A percentile compares a stretch with the other conserved stretches of the same genome.
These are phyloP conservation scores for Crotalaria pallida DNA, from an alignment of 306 rosid genomes.

Conservation along the genomic window DNA sequence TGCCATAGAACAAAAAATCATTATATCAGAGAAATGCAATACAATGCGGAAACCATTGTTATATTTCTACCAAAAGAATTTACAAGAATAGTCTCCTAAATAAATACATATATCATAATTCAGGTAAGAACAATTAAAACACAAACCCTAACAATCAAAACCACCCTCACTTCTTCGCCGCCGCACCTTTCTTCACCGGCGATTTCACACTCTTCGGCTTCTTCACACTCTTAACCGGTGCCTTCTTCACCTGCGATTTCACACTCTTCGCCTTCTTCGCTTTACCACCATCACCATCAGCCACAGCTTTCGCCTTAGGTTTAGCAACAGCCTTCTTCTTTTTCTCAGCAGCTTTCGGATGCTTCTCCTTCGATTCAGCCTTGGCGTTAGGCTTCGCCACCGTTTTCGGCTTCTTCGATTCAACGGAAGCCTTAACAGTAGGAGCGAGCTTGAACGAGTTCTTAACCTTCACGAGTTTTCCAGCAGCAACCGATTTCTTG, in stretches of 20 bases:
- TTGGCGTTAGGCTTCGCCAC: neutral
- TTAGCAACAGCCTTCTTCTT: constrained; percentile 27
- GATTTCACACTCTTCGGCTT: constrained; percentile 41
- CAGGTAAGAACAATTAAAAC: too few species aligned
- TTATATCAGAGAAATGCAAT: neutral
- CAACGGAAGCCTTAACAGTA: neutral
- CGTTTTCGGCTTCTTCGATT: constrained; percentile 31
- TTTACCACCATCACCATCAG: too few species aligned
- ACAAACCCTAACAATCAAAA: too few species aligned
- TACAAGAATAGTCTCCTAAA: neutral
- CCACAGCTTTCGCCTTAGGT: constrained; percentile 11
- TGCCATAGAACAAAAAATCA: too few species aligned
- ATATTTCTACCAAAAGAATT: neutral
- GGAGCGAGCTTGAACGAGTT: constrained; percentile 65
- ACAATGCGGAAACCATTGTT: neutral
- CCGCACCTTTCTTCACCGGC: constrained; percentile 39
- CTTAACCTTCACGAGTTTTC: constrained; percentile 65
- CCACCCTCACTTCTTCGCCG: constrained; percentile 48
- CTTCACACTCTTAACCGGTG: constrained; percentile 27
- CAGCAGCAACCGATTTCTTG: constrained; percentile 69
- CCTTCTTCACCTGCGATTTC: constrained; percentile 38
- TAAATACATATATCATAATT: too few species aligned
- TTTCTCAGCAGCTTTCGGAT: constrained; percentile 6
- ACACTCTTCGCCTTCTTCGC: constrained; percentile 39
- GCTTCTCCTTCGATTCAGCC: constrained; percentile 18